A percentile compares a stretch with the other conserved stretches of the same genome.
Evolutionary conservation across 2,329 filamentous ascomycete genomes (phyloP).

Genomic region (Zalaria sp.): DNA sequence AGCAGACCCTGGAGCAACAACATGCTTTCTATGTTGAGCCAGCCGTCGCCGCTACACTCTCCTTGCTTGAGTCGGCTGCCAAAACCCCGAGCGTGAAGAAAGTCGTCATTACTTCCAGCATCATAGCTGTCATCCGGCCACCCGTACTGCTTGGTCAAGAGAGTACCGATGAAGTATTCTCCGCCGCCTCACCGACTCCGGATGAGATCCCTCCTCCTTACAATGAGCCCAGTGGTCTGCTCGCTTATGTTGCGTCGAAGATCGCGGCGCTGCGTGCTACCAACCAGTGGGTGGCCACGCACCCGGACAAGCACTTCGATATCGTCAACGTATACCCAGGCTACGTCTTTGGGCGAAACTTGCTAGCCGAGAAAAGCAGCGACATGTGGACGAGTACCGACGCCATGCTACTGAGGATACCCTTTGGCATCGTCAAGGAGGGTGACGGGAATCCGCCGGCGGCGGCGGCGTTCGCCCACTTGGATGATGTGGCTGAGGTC

Average conservation of each 20-base stretch:
- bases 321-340: constrained; percentile 15
- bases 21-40: constrained; percentile 8
- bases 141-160: constrained; percentile 1
- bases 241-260: constrained; percentile 16
- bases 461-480: constrained; percentile 8
- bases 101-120: constrained; percentile 26
- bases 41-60: constrained; percentile 21
- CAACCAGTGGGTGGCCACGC: constrained; percentile 11
- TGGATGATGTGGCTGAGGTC: constrained; percentile 17
- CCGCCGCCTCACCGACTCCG: constrained; percentile 4
- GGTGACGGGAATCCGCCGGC: background rate
- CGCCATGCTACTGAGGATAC: constrained; percentile 7
- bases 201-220: constrained; percentile 7
- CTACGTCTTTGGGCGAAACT: constrained; percentile 17
- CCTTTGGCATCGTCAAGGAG: constrained; percentile 7
- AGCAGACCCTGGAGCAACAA: constrained; percentile 1
- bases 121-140: constrained; percentile 9
- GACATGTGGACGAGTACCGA: constrained; percentile 12
- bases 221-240: constrained; percentile 5
- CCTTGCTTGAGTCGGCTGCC: constrained; percentile 23
- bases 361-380: constrained; percentile 11
- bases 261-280: constrained; percentile 10
- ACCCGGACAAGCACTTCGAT: constrained; percentile 13
- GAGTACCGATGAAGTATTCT: constrained; percentile 4
- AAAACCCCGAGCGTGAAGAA: constrained; percentile 21